Evolutionary conservation across 768 basidiomycete species (phyloP), one percentile per base, ranked within the genome.

Genomic region (Tulasnella sp.): DNA sequence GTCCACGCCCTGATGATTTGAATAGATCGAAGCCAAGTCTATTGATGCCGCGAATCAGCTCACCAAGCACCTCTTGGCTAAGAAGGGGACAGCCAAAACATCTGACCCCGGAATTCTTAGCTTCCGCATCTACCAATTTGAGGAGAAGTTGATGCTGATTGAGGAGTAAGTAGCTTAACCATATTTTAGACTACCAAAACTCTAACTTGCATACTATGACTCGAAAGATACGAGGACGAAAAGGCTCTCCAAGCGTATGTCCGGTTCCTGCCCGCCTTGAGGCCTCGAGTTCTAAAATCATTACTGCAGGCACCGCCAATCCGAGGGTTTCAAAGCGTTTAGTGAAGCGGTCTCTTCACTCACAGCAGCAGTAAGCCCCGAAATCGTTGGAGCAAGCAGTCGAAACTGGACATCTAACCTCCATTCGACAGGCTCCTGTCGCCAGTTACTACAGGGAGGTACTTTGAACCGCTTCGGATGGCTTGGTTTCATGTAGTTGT

Each of bases 51-150:
- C 75, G 20, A 31, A 42, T 18, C 44, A 42, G 44, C 40, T 76
- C 16, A n/a, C n/a, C n/a, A 20, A 48, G 20, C 14, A 44, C 28
- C 44, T 76, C 22, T n/a, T 76, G 9, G 75, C 46, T 20, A 48
- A 50, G 44, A 76, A 76, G 44, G 50, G 20, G 75, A 76, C 44
- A 14, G 44, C n/a, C 44, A 34, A 76, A 18, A 31, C 31, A 9
- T 34, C 75, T 8, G 75, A 76, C 7, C 44, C 75, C 5, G 75
- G 75, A 3, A 48, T 24, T 48, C 44, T 76, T 5, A 50, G 6
- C 7, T 76, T 76, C 75, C 75, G 75, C n/a, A 41, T 76, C 20
- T 41, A 20, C n/a, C 75, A 34, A 24, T 76, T 76, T 31, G 44
- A 48, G 41, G 50, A 34, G 34, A 42, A 48, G 5, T 31, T 76